Conservation (phyloP, 176 grass and related monocot genomes). For the Pharus latifolius region DNA sequence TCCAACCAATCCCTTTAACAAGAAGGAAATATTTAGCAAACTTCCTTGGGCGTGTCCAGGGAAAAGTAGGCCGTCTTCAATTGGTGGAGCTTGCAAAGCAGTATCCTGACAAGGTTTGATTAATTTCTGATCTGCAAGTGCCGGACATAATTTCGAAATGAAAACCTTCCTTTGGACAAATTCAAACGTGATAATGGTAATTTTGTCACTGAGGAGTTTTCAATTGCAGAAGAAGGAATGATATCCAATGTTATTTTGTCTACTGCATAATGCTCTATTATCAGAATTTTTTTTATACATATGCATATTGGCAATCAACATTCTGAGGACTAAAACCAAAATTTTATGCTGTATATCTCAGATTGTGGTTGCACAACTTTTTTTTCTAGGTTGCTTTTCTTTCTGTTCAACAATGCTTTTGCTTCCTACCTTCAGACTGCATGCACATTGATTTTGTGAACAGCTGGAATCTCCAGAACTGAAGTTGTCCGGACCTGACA, state of each 20-base stretch:
- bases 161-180: background rate
- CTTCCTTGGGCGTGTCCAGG: constrained; percentile 80
- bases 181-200: background rate
- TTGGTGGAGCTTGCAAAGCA: constrained; percentile 83
- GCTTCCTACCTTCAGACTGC: background rate
- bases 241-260: background rate
- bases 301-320: background rate
- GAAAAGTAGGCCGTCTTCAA: constrained; percentile 76
- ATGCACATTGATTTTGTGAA: constrained; percentile 27
- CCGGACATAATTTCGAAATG: background rate
- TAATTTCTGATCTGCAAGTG: constrained; percentile 14
- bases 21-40: constrained; percentile 88
- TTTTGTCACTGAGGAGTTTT: no score
- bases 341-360: background rate
- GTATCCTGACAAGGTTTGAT: constrained; percentile 78
- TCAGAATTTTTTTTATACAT: background rate
- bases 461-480: constrained; percentile 86
- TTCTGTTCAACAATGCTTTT: background rate
- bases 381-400: background rate
- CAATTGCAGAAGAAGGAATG: no score
- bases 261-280: background rate
- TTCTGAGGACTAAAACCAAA: background rate
- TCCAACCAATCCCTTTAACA: constrained; percentile 55
- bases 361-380: background rate
- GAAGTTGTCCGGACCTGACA: constrained; percentile 71